Conservation (phyloP, 2,329 filamentous ascomycete species). For the Monosporascus sp. region DNA sequence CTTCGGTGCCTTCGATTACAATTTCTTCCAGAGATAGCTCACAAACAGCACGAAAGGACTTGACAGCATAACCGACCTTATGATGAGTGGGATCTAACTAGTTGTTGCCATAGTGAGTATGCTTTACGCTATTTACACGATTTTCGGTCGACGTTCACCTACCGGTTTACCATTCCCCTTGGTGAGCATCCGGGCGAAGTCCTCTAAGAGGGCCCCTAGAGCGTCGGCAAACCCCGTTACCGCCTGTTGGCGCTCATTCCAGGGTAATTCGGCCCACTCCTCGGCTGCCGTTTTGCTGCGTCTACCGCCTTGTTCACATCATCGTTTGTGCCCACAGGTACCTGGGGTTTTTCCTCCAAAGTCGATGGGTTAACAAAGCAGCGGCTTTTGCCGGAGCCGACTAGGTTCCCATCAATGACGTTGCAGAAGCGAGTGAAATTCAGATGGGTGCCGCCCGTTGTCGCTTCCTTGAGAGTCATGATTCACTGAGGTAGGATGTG, state of each 20-base stretch:
- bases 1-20: conserved; percentile 33
- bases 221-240: conserved; percentile 21
- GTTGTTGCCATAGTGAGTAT: too few species aligned
- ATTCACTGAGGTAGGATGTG: too few species aligned
- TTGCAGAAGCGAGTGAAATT: neutral
- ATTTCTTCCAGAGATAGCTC: conserved; percentile 28
- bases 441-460: neutral
- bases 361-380: conserved; percentile 27
- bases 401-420: neutral
- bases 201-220: conserved; percentile 11
- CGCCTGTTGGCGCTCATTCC: conserved; percentile 15
- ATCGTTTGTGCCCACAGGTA: conserved; percentile 31
- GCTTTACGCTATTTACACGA: too few species aligned
- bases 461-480: too few species aligned
- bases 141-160: conserved; percentile 1
- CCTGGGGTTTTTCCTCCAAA: conserved; percentile 24
- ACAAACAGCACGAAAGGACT: conserved; percentile 18
- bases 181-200: conserved; percentile 18
- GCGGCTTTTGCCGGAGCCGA: neutral
- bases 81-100: neutral
- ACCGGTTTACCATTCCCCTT: conserved; percentile 27
- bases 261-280: conserved; percentile 28
- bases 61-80: conserved; percentile 5
- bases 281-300: conserved; percentile 30
- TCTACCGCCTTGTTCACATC: conserved; percentile 35